A percentile compares a stretch with the other conserved stretches of the same genome.
Conservation (phyloP, 2,329 filamentous ascomycete species). For the Onygena corvina region DNA sequence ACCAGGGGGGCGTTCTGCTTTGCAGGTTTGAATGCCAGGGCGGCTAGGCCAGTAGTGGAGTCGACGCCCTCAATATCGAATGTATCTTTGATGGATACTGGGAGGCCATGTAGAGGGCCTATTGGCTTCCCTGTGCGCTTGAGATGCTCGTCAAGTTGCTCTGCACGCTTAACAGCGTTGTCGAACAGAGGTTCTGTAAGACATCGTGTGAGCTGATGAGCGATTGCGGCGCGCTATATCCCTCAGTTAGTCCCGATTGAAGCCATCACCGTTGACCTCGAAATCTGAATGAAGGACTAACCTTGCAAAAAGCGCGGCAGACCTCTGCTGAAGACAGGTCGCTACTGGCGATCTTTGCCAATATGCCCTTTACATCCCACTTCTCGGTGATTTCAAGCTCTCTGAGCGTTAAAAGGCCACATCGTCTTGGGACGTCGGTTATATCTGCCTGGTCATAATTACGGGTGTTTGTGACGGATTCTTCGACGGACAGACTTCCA, state of each 20-base stretch:
- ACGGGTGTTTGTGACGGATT: constrained; percentile 26
- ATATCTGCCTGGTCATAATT: constrained; percentile 30
- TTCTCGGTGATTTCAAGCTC: constrained; percentile 47
- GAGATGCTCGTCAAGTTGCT: constrained; percentile 38
- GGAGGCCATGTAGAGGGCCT: constrained; percentile 52
- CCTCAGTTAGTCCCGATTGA: background rate
- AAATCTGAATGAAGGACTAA: constrained; percentile 9
- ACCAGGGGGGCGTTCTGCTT: constrained; percentile 46
- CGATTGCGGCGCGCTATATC: constrained; percentile 27
- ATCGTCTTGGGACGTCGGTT: constrained; percentile 40
- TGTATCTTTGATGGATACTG: constrained; percentile 42
- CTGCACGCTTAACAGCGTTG: constrained; percentile 38
- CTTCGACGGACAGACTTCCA: constrained; percentile 26
- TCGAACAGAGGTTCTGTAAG: constrained; percentile 43
- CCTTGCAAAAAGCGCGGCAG: constrained; percentile 44
- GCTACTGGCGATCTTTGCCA: constrained; percentile 25
- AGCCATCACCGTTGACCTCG: background rate
- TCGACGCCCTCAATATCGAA: constrained; percentile 41
- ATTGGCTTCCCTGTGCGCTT: constrained; percentile 31
- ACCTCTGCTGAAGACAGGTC: constrained; percentile 36
- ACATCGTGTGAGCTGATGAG: constrained; percentile 36
- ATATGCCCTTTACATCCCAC: constrained; percentile 35
- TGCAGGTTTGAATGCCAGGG: constrained; percentile 49
- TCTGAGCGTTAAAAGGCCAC: constrained; percentile 39
- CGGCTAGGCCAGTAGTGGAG: constrained; percentile 46